phyloP scores from a whole-genome alignment of 768 basidiomycete genomes.

The Lentinula aciculospora region DNA sequence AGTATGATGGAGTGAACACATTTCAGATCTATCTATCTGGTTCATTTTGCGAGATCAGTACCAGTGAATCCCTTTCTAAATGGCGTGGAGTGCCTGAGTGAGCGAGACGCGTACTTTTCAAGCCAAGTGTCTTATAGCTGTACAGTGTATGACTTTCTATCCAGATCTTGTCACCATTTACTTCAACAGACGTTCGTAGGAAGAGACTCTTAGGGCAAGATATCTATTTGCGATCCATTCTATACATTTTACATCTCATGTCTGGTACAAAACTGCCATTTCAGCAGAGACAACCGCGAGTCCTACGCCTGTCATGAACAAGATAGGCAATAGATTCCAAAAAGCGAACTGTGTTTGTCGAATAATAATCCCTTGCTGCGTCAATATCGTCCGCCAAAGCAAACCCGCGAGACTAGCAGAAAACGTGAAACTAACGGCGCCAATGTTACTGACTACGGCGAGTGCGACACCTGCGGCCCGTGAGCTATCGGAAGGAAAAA shows the following conservation, averaged over 20 bases:
- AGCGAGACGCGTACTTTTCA: too few relatives aligned
- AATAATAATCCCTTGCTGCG: constrained; percentile 68
- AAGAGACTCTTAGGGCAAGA: too few relatives aligned
- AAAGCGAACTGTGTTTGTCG: constrained; percentile 58
- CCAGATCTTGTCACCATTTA: too few relatives aligned
- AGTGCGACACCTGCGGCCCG: constrained; percentile 66
- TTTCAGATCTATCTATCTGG: too few relatives aligned
- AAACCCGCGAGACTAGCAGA: constrained; percentile 85
- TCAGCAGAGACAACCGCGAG: constrained; percentile 71
- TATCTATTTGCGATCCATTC: too few relatives aligned
- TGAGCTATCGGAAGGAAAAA: constrained; percentile 26
- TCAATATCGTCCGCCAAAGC: constrained; percentile 73
- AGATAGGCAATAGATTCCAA: constrained; percentile 65
- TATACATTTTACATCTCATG: too few relatives aligned
- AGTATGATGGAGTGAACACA: constrained; percentile 11
- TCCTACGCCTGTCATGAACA: constrained; percentile 61
- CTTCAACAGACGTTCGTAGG: too few relatives aligned
- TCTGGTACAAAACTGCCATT: constrained; percentile 53
- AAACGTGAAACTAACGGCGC: constrained; percentile 87
- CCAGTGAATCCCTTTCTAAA: not conserved
- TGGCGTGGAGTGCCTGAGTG: not conserved
- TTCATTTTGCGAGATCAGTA: not conserved
- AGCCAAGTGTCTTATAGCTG: too few relatives aligned
- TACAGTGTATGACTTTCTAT: too few relatives aligned
- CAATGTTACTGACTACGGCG: constrained; percentile 84